Conservation (phyloP, 305 asterid species). For the Plantago coronopus region DNA sequence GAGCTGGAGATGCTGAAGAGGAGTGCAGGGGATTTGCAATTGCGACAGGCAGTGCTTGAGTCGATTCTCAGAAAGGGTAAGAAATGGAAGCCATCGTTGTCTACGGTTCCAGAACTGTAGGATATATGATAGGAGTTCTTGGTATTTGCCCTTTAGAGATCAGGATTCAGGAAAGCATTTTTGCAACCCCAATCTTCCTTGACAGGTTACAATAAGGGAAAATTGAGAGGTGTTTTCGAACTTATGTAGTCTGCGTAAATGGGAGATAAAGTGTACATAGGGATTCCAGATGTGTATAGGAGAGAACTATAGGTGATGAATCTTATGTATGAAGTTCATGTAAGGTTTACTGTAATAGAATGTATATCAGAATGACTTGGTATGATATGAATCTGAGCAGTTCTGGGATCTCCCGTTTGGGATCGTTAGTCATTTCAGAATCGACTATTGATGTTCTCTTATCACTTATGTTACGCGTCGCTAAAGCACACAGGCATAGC, state of each 20-base stretch:
- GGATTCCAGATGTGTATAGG: not conserved
- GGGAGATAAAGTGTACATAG: not conserved
- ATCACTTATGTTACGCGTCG: too few relatives aligned
- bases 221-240: constrained; percentile 15
- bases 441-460: too few relatives aligned
- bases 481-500: not conserved
- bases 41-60: constrained; percentile 27
- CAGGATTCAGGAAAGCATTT: not conserved
- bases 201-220: constrained; percentile 1
- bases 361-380: not conserved
- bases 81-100: constrained; percentile 42
- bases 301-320: not conserved
- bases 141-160: not conserved
- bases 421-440: too few relatives aligned
- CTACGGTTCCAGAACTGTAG: constrained; percentile 45
- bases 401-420: too few relatives aligned
- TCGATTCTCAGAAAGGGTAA: constrained; percentile 17
- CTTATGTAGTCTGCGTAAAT: not conserved
- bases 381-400: not conserved
- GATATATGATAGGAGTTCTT: not conserved
- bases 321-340: not conserved
- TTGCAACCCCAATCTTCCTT: constrained; percentile 16
- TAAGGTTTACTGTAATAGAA: too few relatives aligned
- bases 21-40: constrained; percentile 22
- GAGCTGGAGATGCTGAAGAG: constrained; percentile 43